Conservation (phyloP, 371 early-diverging fungal genomes). For the Lichtheimia ramosa region DNA sequence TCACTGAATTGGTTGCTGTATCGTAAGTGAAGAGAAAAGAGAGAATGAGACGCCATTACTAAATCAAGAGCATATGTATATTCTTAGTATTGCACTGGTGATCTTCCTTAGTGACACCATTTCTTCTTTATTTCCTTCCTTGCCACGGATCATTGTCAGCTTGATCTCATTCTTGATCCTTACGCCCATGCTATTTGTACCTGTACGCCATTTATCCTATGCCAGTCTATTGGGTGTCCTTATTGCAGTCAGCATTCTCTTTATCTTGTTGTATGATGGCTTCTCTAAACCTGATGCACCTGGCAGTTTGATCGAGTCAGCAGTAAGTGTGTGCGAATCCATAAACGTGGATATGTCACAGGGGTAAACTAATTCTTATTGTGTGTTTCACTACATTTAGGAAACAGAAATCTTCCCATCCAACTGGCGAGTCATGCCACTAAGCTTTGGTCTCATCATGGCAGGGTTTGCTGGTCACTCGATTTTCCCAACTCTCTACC, state of each 20-base stretch:
- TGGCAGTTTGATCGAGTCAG: constrained; percentile 53
- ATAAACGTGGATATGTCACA: background rate
- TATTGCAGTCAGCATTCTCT: constrained; percentile 23
- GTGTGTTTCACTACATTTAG: constrained; percentile 14
- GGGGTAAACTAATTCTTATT: background rate
- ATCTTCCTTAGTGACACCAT: constrained; percentile 39
- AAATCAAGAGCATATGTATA: too few species aligned
- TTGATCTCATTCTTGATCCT: constrained; percentile 15
- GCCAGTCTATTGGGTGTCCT: constrained; percentile 43
- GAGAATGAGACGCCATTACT: too few species aligned
- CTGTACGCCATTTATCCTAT: constrained; percentile 38
- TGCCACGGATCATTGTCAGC: constrained; percentile 10
- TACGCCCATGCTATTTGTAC: constrained; percentile 26
- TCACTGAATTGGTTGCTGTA: constrained; percentile 65
- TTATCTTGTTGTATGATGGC: constrained; percentile 38
- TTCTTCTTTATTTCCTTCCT: constrained; percentile 23
- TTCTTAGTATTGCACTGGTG: constrained; percentile 35
- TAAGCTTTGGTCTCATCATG: constrained; percentile 46
- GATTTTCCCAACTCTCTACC: constrained; percentile 37
- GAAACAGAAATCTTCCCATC: constrained; percentile 34
- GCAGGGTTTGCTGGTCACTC: constrained; percentile 47
- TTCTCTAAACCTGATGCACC: constrained; percentile 38
- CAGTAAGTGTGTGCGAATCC: constrained; percentile 22
- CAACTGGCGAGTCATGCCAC: constrained; percentile 33
- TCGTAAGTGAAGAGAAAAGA: constrained; percentile 21